phyloP scores from a whole-genome alignment of 345 rosid genomes.

The Litchi chinensis region DNA sequence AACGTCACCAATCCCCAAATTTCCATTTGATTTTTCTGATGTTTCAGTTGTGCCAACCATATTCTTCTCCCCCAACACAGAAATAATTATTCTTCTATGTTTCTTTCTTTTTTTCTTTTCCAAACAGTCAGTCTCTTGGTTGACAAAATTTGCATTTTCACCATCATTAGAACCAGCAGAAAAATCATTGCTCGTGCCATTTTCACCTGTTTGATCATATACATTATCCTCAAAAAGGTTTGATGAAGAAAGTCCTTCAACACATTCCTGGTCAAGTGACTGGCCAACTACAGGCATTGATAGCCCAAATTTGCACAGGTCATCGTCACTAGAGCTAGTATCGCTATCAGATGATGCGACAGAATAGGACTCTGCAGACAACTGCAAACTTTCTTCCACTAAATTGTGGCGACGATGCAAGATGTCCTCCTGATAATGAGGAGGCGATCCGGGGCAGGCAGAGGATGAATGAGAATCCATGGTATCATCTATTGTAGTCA shows the following conservation, averaged over 20 bases:
- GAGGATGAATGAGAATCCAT: slow-evolving; percentile 51
- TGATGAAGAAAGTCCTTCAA: slow-evolving; percentile 27
- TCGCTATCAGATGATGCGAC: slow-evolving; percentile 76
- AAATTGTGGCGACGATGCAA: slow-evolving; percentile 80
- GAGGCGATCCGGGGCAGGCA: slow-evolving; percentile 67
- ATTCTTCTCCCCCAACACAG: slow-evolving; percentile 48
- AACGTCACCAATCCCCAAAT: slow-evolving; percentile 32
- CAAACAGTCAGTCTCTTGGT: slow-evolving; percentile 47
- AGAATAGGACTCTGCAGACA: slow-evolving; percentile 86
- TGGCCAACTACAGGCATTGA: slow-evolving; percentile 43
- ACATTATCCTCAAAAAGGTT: slow-evolving; percentile 25
- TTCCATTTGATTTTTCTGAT: slow-evolving; percentile 42
- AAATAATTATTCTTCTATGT: slow-evolving; percentile 57
- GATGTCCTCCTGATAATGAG: slow-evolving; percentile 84
- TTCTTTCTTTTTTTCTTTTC: slow-evolving; percentile 58
- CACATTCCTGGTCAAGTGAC: slow-evolving; percentile 34
- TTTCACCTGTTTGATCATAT: slow-evolving; percentile 33
- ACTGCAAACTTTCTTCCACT: slow-evolving; percentile 93
- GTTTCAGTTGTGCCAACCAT: slow-evolving; percentile 31
- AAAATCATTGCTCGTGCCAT: slow-evolving; percentile 33
- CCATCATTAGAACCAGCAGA: slow-evolving; percentile 35
- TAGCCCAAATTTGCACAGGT: slow-evolving; percentile 46
- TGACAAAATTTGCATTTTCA: slow-evolving; percentile 42
- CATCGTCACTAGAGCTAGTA: slow-evolving; percentile 81
- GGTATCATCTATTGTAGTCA: slow-evolving; percentile 46